Evolutionary conservation across 805 yeast genomes (phyloP).

Genomic region (Saturnispora halmiae): DNA sequence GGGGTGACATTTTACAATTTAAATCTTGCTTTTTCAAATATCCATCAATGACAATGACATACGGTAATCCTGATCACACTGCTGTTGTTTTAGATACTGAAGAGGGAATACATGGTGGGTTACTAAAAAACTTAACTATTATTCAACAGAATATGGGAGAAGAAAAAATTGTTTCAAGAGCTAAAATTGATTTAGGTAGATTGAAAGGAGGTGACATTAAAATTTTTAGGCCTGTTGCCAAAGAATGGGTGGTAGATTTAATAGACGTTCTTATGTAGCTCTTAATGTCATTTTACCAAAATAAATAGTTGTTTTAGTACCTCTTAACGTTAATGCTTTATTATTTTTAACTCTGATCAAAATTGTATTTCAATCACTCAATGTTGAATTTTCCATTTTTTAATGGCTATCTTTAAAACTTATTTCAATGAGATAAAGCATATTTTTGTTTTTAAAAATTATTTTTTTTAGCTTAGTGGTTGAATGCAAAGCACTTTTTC

Average conservation of each 20-base stretch:
- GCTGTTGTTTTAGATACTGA: slow-evolving; percentile 30
- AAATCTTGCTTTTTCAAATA: slow-evolving; percentile 33
- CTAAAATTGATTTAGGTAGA: slow-evolving; percentile 31
- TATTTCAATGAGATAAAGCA: background rate
- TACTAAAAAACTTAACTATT: slow-evolving; percentile 25
- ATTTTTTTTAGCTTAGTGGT: background rate
- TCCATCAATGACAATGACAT: slow-evolving; percentile 28
- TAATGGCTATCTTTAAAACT: background rate
- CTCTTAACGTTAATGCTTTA: too few species aligned
- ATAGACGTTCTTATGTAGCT: slow-evolving; percentile 11
- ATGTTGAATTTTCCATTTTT: background rate
- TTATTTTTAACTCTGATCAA: background rate
- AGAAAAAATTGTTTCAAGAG: slow-evolving; percentile 32
- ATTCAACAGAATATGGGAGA: slow-evolving; percentile 45
- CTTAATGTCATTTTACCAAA: too few species aligned
- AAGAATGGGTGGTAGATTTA: slow-evolving; percentile 33
- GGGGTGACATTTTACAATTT: slow-evolving; percentile 52
- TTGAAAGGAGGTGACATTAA: slow-evolving; percentile 35
- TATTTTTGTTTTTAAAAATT: background rate
- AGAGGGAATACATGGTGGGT: slow-evolving; percentile 20
- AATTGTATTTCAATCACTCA: too few species aligned
- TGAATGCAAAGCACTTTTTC: too few species aligned
- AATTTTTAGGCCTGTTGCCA: slow-evolving; percentile 41
- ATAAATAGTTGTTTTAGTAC: too few species aligned
- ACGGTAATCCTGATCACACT: slow-evolving; percentile 51